A percentile compares a stretch with the other conserved stretches of the same genome.
These are phyloP conservation scores for Xylaria sp. DNA, from an alignment of 2,329 filamentous ascomycete genomes.

Conservation along the genomic window DNA sequence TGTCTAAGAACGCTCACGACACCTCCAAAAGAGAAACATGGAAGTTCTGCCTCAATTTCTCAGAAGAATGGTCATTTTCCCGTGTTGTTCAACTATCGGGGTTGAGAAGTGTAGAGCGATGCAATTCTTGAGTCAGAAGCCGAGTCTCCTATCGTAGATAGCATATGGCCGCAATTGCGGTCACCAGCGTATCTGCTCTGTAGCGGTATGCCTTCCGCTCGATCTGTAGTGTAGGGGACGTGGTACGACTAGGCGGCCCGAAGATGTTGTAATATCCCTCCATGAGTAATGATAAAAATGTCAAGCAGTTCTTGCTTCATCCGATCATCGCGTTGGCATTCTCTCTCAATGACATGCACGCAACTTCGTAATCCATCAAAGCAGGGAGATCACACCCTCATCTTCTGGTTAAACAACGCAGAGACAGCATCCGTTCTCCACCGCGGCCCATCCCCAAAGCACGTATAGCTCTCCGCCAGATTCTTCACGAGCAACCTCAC, in stretches of 20 bases:
- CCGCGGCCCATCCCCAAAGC: slow-evolving; percentile 48
- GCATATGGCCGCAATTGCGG: too few relatives aligned
- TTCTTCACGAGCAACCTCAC: slow-evolving; percentile 37
- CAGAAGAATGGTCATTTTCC: not conserved
- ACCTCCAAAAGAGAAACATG: not conserved
- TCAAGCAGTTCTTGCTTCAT: not conserved
- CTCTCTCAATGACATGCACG: not conserved
- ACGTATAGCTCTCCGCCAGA: slow-evolving; percentile 42
- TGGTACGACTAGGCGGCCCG: not conserved
- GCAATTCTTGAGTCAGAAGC: not conserved
- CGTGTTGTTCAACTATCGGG: too few relatives aligned
- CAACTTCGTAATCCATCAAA: not conserved
- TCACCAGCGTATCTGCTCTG: too few relatives aligned
- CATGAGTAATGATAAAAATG: not conserved
- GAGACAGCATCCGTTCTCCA: slow-evolving; percentile 41
- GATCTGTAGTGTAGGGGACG: not conserved
- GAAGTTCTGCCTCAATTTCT: not conserved
- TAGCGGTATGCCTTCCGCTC: not conserved
- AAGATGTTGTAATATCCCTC: not conserved
- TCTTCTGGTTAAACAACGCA: slow-evolving; percentile 33
- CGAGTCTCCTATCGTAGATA: too few relatives aligned
- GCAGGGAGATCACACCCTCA: slow-evolving; percentile 1
- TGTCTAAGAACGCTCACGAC: too few relatives aligned
- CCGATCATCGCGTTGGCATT: not conserved
- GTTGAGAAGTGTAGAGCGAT: not conserved